Percentiles rank a stretch among this genome's conserved stretches.
Evolutionary conservation across 371 early-diverging fungal genomes (phyloP).

Genomic region (Fennellomyces sp.): DNA sequence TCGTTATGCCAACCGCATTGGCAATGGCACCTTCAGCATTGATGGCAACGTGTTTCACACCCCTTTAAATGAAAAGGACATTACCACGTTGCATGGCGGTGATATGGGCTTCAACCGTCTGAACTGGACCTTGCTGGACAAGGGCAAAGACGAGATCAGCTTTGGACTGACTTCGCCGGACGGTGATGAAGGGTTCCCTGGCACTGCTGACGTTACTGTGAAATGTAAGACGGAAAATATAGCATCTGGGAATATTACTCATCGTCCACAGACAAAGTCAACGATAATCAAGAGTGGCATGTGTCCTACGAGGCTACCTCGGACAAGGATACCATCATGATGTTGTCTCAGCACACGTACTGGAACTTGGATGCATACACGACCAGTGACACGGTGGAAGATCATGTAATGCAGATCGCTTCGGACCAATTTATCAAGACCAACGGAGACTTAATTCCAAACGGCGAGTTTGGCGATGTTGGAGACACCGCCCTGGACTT

Average conservation of each 20-base stretch:
- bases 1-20: conserved; percentile 26
- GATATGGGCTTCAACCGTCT: conserved; percentile 21
- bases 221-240: conserved; percentile 18
- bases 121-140: conserved; percentile 25
- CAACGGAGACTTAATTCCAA: conserved; percentile 15
- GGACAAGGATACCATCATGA: conserved; percentile 22
- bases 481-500: conserved; percentile 23
- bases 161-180: conserved; percentile 13
- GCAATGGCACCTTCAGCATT: conserved; percentile 21
- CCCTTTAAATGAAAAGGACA: conserved; percentile 23
- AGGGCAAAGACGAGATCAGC: conserved; percentile 15
- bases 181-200: conserved; percentile 30
- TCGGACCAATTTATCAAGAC: conserved; percentile 21
- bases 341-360: conserved; percentile 23
- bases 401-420: conserved; percentile 26
- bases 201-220: conserved; percentile 15
- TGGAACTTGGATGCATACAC: conserved; percentile 26
- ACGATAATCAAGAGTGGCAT: conserved; percentile 22
- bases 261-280: conserved; percentile 11
- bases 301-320: conserved; percentile 17
- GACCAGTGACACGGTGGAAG: conserved; percentile 19
- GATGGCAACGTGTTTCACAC: conserved; percentile 18
- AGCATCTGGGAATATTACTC: too few species aligned
- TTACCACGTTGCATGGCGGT: conserved; percentile 26
- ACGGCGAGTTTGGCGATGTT: conserved; percentile 18